Evolutionary conservation across 2,329 filamentous ascomycete genomes (phyloP).

Genomic region (Arachnopeziza araneosa): DNA sequence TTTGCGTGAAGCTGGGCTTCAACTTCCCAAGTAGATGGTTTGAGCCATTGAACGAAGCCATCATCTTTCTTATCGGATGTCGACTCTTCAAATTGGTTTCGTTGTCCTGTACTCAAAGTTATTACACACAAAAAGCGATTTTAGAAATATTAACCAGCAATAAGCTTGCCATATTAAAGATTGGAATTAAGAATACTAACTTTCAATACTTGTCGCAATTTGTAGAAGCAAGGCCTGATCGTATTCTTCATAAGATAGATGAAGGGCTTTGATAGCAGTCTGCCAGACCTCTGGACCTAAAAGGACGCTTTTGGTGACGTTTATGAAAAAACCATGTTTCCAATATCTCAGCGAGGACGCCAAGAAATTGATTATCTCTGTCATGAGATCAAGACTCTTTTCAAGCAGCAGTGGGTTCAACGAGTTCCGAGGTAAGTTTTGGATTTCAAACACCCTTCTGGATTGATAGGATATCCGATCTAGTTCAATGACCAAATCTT

Average conservation of each 20-base stretch:
- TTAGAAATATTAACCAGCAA: not conserved
- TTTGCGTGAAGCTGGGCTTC: not conserved
- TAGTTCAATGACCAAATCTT: not conserved
- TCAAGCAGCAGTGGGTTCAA: constrained; percentile 1
- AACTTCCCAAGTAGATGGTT: not conserved
- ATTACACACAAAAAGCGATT: not conserved
- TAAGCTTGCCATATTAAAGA: not conserved
- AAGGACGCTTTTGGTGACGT: constrained; percentile 1
- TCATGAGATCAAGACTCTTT: constrained; percentile 4
- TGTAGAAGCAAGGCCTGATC: constrained; percentile 1
- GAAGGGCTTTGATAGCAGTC: not conserved
- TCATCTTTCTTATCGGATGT: not conserved
- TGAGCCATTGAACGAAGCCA: not conserved
- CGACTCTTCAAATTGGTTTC: not conserved
- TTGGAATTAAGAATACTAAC: not conserved
- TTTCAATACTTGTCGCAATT: not conserved
- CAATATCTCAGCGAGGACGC: not conserved
- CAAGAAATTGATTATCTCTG: constrained; percentile 5
- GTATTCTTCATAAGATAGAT: not conserved
- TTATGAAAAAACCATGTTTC: constrained; percentile 3
- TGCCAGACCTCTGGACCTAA: constrained; percentile 3
- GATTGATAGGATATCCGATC: constrained; percentile 1
- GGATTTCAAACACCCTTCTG: constrained; percentile 1
- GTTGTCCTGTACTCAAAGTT: not conserved
- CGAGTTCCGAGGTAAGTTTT: not conserved